Evolutionary conservation across 192 early-diverging fungal species (phyloP).

Genomic region (Coemansia sp.): DNA sequence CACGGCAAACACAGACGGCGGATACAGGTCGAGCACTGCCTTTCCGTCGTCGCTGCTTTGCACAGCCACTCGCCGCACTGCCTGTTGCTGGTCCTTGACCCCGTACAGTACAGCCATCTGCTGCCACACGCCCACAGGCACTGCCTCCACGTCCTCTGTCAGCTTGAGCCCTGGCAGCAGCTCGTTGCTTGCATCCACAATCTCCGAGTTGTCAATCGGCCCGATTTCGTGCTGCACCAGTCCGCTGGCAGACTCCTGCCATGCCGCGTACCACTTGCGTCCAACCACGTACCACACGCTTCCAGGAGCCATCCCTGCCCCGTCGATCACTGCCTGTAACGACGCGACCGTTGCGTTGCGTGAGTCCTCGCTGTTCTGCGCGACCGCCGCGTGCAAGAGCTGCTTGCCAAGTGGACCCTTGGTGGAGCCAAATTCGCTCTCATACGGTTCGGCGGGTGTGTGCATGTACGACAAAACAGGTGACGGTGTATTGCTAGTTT

Average conservation of each 20-base stretch:
- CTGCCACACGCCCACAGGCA: conserved; percentile 57
- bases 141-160: conserved; percentile 26
- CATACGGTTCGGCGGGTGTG: conserved; percentile 43
- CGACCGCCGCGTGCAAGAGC: background rate
- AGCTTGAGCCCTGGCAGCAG: conserved; percentile 39
- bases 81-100: background rate
- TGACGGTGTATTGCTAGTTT: conserved; percentile 3
- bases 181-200: conserved; percentile 30
- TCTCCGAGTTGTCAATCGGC: conserved; percentile 49
- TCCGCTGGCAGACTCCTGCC: conserved; percentile 47
- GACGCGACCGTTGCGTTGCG: conserved; percentile 18
- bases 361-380: background rate
- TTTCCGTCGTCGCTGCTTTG: background rate
- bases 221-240: conserved; percentile 35
- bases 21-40: conserved; percentile 27
- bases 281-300: conserved; percentile 57
- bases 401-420: background rate
- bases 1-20: conserved; percentile 21
- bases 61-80: conserved; percentile 20
- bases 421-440: conserved; percentile 4
- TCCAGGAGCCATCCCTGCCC: conserved; percentile 29
- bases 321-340: conserved; percentile 21
- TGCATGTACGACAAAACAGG: conserved; percentile 25
- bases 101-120: conserved; percentile 55
- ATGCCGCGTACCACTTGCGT: conserved; percentile 46